Base-by-base conservation (phyloP, 768 basidiomycete genomes). In the Leucocoprinus leucothites region DNA sequence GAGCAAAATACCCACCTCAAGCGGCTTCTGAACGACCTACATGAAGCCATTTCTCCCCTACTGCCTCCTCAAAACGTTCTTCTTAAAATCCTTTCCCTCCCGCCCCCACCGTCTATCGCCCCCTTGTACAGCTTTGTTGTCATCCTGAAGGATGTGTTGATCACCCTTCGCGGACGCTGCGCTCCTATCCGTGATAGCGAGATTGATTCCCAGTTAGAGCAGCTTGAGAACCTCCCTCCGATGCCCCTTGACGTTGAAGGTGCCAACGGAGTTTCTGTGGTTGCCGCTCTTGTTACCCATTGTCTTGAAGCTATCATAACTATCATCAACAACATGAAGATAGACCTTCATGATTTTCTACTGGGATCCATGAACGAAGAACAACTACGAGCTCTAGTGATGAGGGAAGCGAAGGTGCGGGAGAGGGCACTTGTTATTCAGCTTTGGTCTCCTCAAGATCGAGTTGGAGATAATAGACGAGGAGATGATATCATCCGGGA, bases 331-430 rank as follows among this genome's bases (percentile, higher is more conserved):
- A 67, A 71, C n/a, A 86, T 91, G 84, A 86, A 82, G 64, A 71
- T 78, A 25, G 89, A 90, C 61, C 73, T 90, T 34, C 84, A 82
- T 9, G 76, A 82, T 53, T 82, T 86, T 46, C 71, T 87, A 9
- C 64, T 89, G 1, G 86, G 85, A 18, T 74, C 73, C 35, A 86
- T 89, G 85, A 75, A 79, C 21, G 89, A 91, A 62, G 64, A 71
- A 35, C 80, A 91, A 51, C 73, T 89, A 22, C 67, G 65, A 18
- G 71, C 66, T 3, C 63, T 82, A 13, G 67, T 89, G 26, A 65
- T 66, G 6, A 74, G 76, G 28, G 79, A 87, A 59, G 85, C 87
- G 1, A 79, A 71, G 56, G 61, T 63, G 9, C 72, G 74, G 44
- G 88, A 89, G 67, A 74, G 82, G 54, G 74, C 78, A 31, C 60